Base-by-base conservation (phyloP, 306 rosid species). In the Vigna hirtella region DNA sequence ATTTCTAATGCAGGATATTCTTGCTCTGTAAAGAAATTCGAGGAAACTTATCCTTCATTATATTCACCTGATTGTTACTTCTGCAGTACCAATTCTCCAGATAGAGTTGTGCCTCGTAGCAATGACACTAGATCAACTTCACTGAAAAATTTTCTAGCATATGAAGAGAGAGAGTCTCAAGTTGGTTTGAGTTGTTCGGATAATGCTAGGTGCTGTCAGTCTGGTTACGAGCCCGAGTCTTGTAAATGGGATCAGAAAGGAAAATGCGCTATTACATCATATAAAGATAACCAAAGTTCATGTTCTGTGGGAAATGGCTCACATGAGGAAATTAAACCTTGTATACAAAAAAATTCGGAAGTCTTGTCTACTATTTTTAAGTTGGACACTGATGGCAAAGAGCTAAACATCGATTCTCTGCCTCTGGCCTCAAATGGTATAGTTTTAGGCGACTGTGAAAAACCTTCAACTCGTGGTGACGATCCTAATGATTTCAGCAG, bases 221-320 rank as follows among this genome's bases (percentile, higher is more conserved):
- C 86, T 38, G 48, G 9, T 71, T 52, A 74, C 63, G 63, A 73
- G 51, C 73, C 75, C 7, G 83, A 76, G 67, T 79, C 77, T 20
- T 79, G 87, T 76, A 84, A 79, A 76, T 87, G 88, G 90, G 90
- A 84, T 52, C 85, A 55, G 78, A 87, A 87, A 84, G 90, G 90
- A 68, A 84, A 87, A 84, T 76, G 59, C 68, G 79, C 74, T 62
- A 18, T 48, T 74, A 12, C 78, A 75, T 71, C 77, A 56, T 68
- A 51, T 58, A 69, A 68, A 50, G 81, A 76, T 38, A 51, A 30
- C 22, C 47, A 10, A 56, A 48, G 51, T 57, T 49, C 70, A 15
- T 40, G 43, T 43, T 7, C 69, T 70, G 57, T 40, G 2, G 86
- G 66, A 70, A 71, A 76, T 76, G 67, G 13, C 26, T 71, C 76